Conservation (phyloP, 2,329 filamentous ascomycete genomes). For the Ilyonectria destructans region DNA sequence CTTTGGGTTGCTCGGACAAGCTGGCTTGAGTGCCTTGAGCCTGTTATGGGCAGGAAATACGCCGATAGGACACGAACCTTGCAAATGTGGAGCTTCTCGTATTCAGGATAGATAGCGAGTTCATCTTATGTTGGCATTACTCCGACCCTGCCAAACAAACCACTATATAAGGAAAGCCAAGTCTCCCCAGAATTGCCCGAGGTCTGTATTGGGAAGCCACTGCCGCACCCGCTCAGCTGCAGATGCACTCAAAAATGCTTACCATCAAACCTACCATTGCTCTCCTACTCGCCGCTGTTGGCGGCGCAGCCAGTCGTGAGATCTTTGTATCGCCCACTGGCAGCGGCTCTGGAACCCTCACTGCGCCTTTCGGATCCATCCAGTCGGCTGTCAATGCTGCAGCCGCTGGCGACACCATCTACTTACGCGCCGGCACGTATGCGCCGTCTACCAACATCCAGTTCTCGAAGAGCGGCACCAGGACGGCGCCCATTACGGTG, state of each 20-base stretch:
- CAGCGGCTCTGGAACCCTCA: constrained; percentile 56
- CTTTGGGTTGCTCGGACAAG: not conserved
- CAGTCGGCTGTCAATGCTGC: constrained; percentile 64
- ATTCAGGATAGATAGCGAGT: not conserved
- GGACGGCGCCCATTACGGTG: constrained; percentile 59
- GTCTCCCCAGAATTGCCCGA: not conserved
- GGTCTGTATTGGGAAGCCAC: not conserved
- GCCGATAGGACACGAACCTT: not conserved
- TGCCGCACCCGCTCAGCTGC: not conserved
- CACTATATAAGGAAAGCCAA: not conserved
- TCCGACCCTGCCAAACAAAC: not conserved
- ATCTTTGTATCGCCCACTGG: constrained; percentile 65
- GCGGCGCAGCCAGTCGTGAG: constrained; percentile 40
- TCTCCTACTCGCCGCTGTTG: not conserved
- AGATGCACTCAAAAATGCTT: not conserved
- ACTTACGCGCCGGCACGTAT: constrained; percentile 64
- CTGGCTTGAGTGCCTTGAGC: not conserved
- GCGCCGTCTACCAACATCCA: constrained; percentile 64
- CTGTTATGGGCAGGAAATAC: not conserved
- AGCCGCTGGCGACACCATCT: constrained; percentile 63
- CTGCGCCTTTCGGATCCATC: constrained; percentile 62
- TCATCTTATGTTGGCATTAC: not conserved
- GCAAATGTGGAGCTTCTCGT: not conserved
- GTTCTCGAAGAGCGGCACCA: constrained; percentile 61
- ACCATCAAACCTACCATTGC: not conserved